Evolutionary conservation across 202 grass and related monocot genomes (phyloP).

Genomic region (Dendrocalamus latiflorus): DNA sequence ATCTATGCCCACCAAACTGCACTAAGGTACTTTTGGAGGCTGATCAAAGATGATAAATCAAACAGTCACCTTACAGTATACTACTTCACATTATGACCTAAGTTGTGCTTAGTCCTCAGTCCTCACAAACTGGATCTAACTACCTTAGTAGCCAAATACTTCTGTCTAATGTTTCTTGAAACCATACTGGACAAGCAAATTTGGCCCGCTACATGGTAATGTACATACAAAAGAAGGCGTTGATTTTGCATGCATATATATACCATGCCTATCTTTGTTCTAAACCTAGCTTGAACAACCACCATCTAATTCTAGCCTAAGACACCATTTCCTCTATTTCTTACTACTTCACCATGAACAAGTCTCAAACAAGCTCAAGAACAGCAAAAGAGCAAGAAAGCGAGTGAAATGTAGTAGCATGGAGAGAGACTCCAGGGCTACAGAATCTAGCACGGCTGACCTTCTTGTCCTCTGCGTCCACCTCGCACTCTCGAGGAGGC

Average conservation of each 20-base stretch:
- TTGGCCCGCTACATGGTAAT: background rate
- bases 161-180: background rate
- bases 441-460: background rate
- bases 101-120: background rate
- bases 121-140: slow-evolving; percentile 8
- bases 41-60: background rate
- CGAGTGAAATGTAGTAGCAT: slow-evolving; percentile 1
- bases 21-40: background rate
- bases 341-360: background rate
- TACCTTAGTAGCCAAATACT: background rate
- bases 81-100: background rate
- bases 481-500: background rate
- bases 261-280: background rate
- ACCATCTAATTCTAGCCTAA: background rate
- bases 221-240: background rate
- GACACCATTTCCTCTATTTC: background rate
- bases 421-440: background rate
- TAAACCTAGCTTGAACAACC: background rate
- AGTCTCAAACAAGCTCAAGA: background rate
- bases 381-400: background rate
- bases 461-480: slow-evolving; percentile 12
- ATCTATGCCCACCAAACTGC: background rate
- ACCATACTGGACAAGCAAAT: background rate
- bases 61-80: background rate
- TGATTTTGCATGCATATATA: background rate